Evolutionary conservation across 1,284 basidiomycete species (phyloP).

Genomic region (Microbotryum intermedium): DNA sequence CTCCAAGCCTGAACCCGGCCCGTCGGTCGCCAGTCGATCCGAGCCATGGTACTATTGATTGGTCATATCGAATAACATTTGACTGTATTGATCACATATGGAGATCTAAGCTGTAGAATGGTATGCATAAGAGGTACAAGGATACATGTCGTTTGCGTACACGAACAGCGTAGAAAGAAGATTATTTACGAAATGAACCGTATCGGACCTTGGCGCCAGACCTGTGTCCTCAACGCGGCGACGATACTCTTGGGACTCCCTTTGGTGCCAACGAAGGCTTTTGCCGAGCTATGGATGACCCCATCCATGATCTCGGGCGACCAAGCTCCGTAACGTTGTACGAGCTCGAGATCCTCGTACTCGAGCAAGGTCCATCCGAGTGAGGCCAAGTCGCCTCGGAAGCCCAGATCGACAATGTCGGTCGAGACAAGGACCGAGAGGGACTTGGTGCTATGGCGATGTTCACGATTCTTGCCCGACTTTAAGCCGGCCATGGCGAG

Average conservation of each 20-base stretch:
- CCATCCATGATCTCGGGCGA: constrained; percentile 16
- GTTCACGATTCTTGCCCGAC: constrained; percentile 16
- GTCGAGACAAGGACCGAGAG: constrained; percentile 26
- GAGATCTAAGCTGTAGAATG: not conserved
- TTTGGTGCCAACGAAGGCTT: constrained; percentile 23
- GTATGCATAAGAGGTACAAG: not conserved
- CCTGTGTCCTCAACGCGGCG: constrained; percentile 15
- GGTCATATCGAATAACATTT: too few relatives aligned
- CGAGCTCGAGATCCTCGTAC: constrained; percentile 24
- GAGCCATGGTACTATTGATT: too few relatives aligned
- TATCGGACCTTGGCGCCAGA: constrained; percentile 20
- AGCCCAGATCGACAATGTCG: constrained; percentile 25
- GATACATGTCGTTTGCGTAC: too few relatives aligned
- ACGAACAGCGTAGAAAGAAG: too few relatives aligned
- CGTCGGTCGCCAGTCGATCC: too few relatives aligned
- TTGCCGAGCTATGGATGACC: constrained; percentile 18
- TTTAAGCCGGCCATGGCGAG: constrained; percentile 10
- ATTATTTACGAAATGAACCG: constrained; percentile 10
- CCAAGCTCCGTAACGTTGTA: constrained; percentile 22
- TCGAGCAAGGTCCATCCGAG: constrained; percentile 27
- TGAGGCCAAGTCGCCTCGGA: constrained; percentile 23
- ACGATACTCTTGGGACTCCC: constrained; percentile 21
- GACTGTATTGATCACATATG: too few relatives aligned
- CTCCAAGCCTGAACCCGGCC: too few relatives aligned
- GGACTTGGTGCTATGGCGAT: constrained; percentile 19